phyloP scores from a whole-genome alignment of 768 basidiomycete species.

The Calocybe cyanea region DNA sequence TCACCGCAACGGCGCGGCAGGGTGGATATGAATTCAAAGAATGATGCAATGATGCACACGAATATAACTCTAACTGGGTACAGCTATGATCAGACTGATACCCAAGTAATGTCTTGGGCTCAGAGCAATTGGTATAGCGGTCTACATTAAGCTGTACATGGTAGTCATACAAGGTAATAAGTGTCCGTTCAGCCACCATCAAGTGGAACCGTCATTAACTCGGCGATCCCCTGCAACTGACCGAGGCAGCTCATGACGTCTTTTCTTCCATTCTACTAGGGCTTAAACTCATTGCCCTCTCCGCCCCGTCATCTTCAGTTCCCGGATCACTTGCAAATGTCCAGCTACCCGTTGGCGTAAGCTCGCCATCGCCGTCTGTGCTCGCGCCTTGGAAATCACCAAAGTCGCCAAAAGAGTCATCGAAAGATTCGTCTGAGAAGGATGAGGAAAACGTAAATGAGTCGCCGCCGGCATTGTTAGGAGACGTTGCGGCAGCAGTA shows the following conservation, averaged over 20 bases:
- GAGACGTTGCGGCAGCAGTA: constrained; percentile 31
- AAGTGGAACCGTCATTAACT: too few relatives aligned
- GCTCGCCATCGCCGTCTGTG: constrained; percentile 29
- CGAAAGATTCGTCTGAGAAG: constrained; percentile 59
- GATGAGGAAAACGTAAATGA: constrained; percentile 61
- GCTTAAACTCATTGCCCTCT: constrained; percentile 10
- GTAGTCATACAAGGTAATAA: neutral
- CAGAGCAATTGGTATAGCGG: too few relatives aligned
- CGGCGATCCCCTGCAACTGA: too few relatives aligned
- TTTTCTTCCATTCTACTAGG: constrained; percentile 4
- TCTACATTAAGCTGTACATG: neutral
- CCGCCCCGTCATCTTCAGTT: constrained; percentile 22
- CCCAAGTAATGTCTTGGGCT: too few relatives aligned
- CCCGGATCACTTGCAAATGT: constrained; percentile 50
- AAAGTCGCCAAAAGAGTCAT: constrained; percentile 73
- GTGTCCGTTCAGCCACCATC: neutral
- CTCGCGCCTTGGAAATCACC: constrained; percentile 66
- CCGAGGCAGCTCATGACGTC: constrained; percentile 1
- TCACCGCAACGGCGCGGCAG: constrained; percentile 59
- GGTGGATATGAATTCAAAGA: constrained; percentile 52
- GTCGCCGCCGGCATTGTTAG: constrained; percentile 32
- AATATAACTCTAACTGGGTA: too few relatives aligned
- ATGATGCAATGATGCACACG: neutral
- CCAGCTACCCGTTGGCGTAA: constrained; percentile 68
- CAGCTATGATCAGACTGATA: too few relatives aligned